phyloP scores from a whole-genome alignment of 75 land plant species.

The Sequoiadendron giganteum region DNA sequence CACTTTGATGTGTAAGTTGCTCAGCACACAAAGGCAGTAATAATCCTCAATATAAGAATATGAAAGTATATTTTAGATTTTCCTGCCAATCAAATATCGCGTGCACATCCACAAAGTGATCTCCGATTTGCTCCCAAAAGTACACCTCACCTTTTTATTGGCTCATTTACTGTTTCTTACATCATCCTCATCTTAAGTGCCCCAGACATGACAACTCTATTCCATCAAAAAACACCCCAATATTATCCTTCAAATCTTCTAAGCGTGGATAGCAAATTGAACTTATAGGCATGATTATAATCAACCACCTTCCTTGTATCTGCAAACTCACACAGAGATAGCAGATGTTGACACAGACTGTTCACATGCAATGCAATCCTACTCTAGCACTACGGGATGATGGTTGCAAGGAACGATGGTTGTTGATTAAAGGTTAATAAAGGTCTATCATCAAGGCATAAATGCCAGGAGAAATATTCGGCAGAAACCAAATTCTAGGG shows the following conservation, averaged over 20 bases:
- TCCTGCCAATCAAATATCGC: not conserved
- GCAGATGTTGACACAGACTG: not conserved
- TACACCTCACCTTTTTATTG: not conserved
- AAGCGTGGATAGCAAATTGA: not conserved
- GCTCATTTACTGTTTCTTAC: not conserved
- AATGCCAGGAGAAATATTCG: not conserved
- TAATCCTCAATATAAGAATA: not conserved
- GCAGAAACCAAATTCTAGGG: not conserved
- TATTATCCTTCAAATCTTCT: not conserved
- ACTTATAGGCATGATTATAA: not conserved
- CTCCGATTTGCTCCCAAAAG: not conserved
- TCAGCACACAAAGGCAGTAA: not conserved
- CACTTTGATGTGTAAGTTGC: not conserved
- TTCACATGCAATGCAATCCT: not conserved
- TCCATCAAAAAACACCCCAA: not conserved
- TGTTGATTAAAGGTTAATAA: not conserved
- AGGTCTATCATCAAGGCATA: not conserved
- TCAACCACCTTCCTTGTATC: not conserved
- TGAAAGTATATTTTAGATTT: no score
- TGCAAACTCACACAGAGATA: not conserved
- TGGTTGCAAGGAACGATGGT: no score
- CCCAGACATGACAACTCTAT: not conserved
- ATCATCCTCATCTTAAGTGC: not conserved
- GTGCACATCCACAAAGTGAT: not conserved
- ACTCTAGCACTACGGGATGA: not conserved